Base-by-base conservation (phyloP, 2,329 filamentous ascomycete genomes). In the Biscogniauxia mediterranea region DNA sequence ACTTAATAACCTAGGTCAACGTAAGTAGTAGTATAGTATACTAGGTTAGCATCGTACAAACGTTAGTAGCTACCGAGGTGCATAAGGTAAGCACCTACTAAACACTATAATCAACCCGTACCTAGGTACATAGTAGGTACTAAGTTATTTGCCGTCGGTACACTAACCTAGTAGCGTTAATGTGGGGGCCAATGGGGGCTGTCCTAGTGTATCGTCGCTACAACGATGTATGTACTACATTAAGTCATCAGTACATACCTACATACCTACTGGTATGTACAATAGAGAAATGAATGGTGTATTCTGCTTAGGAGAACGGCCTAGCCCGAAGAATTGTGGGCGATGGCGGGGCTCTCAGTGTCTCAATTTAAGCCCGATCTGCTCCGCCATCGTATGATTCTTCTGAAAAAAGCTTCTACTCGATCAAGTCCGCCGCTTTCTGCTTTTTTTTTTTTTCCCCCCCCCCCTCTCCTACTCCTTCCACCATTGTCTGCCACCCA, bases 291-390 rank as follows among this genome's bases (percentile, higher is more conserved):
- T 46, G 38, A 11, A 46, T 46, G 38, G 15, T 11, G 15, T 46
- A 6, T n/a, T 46, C 3, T 13, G 38, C 6, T n/a, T 17, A 46
- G n/a, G n/a, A 56, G 38, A 56, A 32, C 42, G 55, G 60, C 57
- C 51, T 59, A 58, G 56, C 54, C 61, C 61, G 59, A 23, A 60
- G 55, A 61, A 65, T 63, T 57, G 38, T 46, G 52, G 54, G 59
- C 28, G 23, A 28, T 32, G 38, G 38, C 51, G 51, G 54, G 57
- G 55, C 28, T 26, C 58, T 52, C 55, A 54, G 61, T 60, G 59
- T 57, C 20, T 58, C 60, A 64, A 64, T 63, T 46, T 64, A 58
- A 68, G 58, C 64, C 66, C 64, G 64, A 68, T 68, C 66, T 50
- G 57, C 21, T 52, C 57, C 57, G 57, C 57, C 57, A 59, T 59